Percentiles rank a stretch among this genome's conserved stretches.
phyloP scores from a whole-genome alignment of 2,329 filamentous ascomycete genomes.

The Geosmithia putterillii region DNA sequence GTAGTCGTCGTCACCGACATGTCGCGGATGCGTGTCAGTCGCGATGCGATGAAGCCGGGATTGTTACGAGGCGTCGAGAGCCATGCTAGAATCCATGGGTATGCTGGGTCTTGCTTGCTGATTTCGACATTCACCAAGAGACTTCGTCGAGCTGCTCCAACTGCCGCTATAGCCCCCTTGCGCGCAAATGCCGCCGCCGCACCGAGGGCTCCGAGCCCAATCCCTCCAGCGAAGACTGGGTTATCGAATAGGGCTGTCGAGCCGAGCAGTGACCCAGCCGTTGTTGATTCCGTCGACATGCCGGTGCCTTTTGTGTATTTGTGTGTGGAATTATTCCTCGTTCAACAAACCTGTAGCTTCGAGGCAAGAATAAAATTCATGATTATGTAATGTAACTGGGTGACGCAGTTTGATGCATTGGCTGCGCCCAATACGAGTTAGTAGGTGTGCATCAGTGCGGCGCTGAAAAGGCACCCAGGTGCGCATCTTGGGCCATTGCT shows the following conservation, averaged over 20 bases:
- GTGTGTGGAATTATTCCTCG: neutral
- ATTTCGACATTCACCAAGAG: constrained; percentile 95
- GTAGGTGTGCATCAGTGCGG: too few relatives aligned
- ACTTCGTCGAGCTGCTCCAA: constrained; percentile 66
- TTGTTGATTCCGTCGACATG: constrained; percentile 7
- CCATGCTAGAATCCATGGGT: constrained; percentile 91
- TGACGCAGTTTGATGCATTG: too few relatives aligned
- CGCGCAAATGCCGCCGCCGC: constrained; percentile 72
- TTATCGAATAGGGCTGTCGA: constrained; percentile 51
- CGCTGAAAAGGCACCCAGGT: too few relatives aligned
- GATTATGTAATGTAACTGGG: neutral
- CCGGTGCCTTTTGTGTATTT: constrained; percentile 1
- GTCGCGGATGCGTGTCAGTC: constrained; percentile 47
- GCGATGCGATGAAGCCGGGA: constrained; percentile 45
- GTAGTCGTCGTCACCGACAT: constrained; percentile 46
- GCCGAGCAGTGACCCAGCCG: constrained; percentile 23
- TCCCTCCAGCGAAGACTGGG: constrained; percentile 57
- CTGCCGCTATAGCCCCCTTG: constrained; percentile 58
- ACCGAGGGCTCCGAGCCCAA: constrained; percentile 83
- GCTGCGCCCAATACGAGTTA: too few relatives aligned
- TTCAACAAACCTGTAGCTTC: neutral
- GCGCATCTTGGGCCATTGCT: too few relatives aligned
- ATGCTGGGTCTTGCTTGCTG: constrained; percentile 84
- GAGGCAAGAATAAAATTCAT: neutral
- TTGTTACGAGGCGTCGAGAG: constrained; percentile 69